Percentiles rank a stretch among this genome's conserved stretches.
These are phyloP conservation scores for Trichoderma atrobrunneum DNA, from an alignment of 2,329 filamentous ascomycete species.

Conservation along the genomic window DNA sequence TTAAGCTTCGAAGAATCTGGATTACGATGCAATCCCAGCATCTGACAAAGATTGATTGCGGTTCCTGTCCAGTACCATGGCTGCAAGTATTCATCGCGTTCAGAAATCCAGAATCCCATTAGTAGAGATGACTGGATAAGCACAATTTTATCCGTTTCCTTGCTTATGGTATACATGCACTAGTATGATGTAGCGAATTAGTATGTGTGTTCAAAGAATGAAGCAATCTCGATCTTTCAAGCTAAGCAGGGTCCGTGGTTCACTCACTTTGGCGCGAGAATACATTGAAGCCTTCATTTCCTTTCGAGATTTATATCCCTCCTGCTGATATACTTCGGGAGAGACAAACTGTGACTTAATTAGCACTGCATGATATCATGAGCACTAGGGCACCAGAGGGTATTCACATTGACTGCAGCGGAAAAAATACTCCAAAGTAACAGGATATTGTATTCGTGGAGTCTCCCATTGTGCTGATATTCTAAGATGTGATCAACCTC, in stretches of 20 bases:
- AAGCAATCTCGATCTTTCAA: neutral
- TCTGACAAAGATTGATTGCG: neutral
- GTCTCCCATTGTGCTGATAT: neutral
- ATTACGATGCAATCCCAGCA: neutral
- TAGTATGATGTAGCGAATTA: neutral
- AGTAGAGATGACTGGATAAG: neutral
- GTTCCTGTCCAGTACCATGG: neutral
- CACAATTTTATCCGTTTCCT: neutral
- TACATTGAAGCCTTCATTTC: neutral
- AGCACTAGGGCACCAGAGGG: neutral
- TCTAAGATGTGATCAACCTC: neutral
- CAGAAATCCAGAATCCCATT: neutral
- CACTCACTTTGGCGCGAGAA: neutral
- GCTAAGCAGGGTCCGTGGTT: neutral
- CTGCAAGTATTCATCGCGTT: neutral
- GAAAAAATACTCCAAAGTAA: neutral
- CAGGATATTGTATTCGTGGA: neutral
- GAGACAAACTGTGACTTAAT: neutral
- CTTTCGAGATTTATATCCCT: neutral
- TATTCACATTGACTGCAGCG: neutral
- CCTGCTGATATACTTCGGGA: neutral
- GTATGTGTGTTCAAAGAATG: neutral
- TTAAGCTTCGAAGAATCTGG: neutral
- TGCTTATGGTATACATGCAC: neutral
- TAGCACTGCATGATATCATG: neutral